Evolutionary conservation across 2,329 filamentous ascomycete genomes (phyloP).

Genomic region (Fusarium sp.): DNA sequence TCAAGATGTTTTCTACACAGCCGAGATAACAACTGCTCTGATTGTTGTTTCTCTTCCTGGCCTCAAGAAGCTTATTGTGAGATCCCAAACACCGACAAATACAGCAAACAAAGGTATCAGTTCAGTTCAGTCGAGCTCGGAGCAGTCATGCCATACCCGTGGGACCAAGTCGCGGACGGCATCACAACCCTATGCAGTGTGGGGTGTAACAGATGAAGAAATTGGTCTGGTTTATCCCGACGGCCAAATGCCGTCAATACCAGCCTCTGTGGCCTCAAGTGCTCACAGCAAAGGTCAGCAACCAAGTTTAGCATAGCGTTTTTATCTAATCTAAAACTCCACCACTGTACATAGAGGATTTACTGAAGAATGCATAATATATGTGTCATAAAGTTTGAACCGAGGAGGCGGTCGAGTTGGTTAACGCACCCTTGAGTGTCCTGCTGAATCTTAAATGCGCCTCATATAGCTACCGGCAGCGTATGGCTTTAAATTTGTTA

Average conservation of each 20-base stretch:
- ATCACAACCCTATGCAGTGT: conserved; percentile 16
- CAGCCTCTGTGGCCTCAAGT: too few species aligned
- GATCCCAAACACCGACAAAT: background rate
- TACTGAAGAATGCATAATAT: too few species aligned
- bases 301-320: too few species aligned
- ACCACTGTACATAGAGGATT: too few species aligned
- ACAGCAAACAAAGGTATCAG: accelerated
- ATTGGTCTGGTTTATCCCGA: background rate
- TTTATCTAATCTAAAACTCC: too few species aligned
- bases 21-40: conserved; percentile 18
- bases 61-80: conserved; percentile 2
- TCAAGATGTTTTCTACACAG: conserved; percentile 8
- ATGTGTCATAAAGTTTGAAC: too few species aligned
- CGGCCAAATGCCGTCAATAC: too few species aligned
- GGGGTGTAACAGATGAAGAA: conserved; percentile 20
- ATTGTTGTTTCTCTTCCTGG: conserved; percentile 23
- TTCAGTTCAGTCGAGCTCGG: background rate
- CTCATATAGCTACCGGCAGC: too few species aligned
- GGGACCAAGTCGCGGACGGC: background rate
- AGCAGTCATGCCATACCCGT: accelerated
- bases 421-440: too few species aligned
- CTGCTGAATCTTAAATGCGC: too few species aligned
- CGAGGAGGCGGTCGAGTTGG: too few species aligned
- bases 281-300: background rate
- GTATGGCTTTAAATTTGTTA: too few species aligned